Conservation (phyloP, 139 green algal genomes). For the Asterochloris erici region DNA sequence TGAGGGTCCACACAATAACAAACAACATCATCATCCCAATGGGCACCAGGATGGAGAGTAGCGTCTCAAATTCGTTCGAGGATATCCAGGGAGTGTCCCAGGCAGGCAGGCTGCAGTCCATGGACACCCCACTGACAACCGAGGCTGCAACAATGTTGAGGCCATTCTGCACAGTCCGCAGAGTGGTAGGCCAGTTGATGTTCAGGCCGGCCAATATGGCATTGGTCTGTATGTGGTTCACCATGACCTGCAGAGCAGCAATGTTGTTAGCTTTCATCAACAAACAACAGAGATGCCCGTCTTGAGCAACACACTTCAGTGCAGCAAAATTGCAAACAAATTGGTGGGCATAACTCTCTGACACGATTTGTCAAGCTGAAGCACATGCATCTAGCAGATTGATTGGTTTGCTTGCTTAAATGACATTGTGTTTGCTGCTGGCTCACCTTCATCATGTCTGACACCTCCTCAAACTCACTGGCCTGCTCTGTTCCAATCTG, state of each 20-base stretch:
- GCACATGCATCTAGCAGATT: too few species aligned
- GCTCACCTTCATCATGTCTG: conserved; percentile 21
- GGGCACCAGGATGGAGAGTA: conserved; percentile 9
- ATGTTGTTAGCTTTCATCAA: too few species aligned
- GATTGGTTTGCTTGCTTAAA: too few species aligned
- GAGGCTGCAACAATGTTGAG: conserved; percentile 7
- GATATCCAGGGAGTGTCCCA: conserved; percentile 5
- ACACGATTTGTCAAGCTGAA: too few species aligned
- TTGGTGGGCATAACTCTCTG: too few species aligned
- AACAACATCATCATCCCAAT: conserved; percentile 11
- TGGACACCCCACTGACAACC: conserved; percentile 12
- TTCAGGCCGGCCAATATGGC: conserved; percentile 13
- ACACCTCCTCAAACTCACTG: conserved; percentile 8
- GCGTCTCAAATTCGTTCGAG: not conserved
- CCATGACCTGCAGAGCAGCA: conserved; percentile 9
- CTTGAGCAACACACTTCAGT: too few species aligned
- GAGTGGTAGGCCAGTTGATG: conserved; percentile 17
- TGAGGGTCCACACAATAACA: conserved; percentile 9
- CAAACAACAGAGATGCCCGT: too few species aligned
- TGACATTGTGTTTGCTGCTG: too few species aligned
- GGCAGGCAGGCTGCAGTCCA: conserved; percentile 18
- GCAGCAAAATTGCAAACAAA: too few species aligned
- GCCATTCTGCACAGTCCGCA: conserved; percentile 9
- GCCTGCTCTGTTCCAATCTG: conserved; percentile 9
- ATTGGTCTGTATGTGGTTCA: conserved; percentile 12